Percentiles rank a stretch among this genome's conserved stretches.
Conservation (phyloP, 2,329 filamentous ascomycete species). For the Corinectria fuckeliana region DNA sequence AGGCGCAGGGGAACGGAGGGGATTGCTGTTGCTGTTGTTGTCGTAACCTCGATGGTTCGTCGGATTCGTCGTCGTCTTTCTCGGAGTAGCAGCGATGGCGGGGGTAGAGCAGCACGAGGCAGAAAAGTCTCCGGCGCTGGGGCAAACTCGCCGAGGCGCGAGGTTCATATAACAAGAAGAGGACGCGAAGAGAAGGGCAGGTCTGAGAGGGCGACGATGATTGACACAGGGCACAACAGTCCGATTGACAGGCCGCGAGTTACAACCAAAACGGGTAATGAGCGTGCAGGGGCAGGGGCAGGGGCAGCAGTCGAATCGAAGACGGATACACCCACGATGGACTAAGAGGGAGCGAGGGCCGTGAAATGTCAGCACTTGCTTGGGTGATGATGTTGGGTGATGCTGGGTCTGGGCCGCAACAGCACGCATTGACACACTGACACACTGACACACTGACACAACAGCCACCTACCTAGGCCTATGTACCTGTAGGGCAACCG, state of each 20-base stretch:
- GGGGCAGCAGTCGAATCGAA: constrained; percentile 5
- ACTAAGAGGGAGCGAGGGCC: constrained; percentile 1
- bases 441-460: not conserved
- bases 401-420: not conserved
- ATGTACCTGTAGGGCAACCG: too few species aligned
- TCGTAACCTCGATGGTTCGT: constrained; percentile 1
- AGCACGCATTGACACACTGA: not conserved
- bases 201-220: not conserved
- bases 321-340: constrained; percentile 8
- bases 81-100: not conserved
- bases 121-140: constrained; percentile 17
- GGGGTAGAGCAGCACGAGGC: constrained; percentile 5
- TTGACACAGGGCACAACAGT: not conserved
- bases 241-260: not conserved
- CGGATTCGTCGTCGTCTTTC: not conserved
- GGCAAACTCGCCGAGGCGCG: constrained; percentile 7
- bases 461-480: too few species aligned
- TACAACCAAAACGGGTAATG: constrained; percentile 9
- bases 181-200: not conserved
- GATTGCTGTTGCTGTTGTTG: not conserved
- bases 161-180: constrained; percentile 19
- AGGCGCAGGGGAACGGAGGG: not conserved
- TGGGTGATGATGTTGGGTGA: too few species aligned
- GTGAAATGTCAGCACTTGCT: constrained; percentile 16
- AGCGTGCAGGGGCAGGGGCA: not conserved